phyloP scores from a whole-genome alignment of 2,329 filamentous ascomycete genomes.

The Penicillium sp. region DNA sequence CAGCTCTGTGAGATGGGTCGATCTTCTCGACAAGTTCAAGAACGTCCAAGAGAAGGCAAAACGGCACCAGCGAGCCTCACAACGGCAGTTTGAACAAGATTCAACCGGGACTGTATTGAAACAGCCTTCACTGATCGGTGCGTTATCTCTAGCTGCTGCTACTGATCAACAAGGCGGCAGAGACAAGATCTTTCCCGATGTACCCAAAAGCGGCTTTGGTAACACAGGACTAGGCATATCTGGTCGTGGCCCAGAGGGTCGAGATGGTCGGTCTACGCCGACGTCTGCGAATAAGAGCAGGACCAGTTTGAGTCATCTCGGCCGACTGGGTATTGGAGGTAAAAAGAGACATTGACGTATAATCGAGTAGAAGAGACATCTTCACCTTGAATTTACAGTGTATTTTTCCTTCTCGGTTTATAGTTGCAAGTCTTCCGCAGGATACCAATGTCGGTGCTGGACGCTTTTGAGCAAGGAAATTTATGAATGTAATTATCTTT shows the following conservation, averaged over 20 bases:
- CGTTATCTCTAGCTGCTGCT: conserved; percentile 28
- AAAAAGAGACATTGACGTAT: conserved; percentile 47
- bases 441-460: neutral
- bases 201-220: conserved; percentile 24
- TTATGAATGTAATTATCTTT: neutral
- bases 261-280: conserved; percentile 24
- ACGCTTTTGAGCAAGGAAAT: neutral
- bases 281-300: conserved; percentile 54
- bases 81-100: conserved; percentile 47
- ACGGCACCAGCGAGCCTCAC: conserved; percentile 57
- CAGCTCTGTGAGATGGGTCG: conserved; percentile 80
- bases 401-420: neutral
- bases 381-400: neutral
- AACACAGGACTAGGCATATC: conserved; percentile 25
- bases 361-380: neutral
- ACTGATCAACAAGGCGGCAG: conserved; percentile 21
- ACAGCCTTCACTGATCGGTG: conserved; percentile 26
- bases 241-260: conserved; percentile 47
- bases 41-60: conserved; percentile 82
- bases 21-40: conserved; percentile 92
- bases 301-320: conserved; percentile 65
- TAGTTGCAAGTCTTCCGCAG: neutral
- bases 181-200: conserved; percentile 33
- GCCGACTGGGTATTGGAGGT: conserved; percentile 66
- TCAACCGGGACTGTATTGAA: conserved; percentile 46